Base-by-base conservation (phyloP, 148 eudicot genomes). In the Mesembryanthemum crystallinum region DNA sequence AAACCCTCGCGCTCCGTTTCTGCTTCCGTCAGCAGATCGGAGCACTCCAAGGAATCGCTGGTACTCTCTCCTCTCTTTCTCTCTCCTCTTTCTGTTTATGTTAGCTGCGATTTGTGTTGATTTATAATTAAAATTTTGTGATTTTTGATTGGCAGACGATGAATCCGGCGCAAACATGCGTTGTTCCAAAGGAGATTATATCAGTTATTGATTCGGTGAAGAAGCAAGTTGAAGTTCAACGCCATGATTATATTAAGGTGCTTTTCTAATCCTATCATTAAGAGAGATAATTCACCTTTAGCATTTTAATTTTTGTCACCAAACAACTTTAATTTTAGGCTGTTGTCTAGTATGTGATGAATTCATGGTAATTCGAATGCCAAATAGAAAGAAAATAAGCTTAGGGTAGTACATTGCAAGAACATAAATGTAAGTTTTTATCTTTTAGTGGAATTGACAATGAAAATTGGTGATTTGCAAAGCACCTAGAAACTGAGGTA, bases 171-270 rank as follows among this genome's bases (percentile, higher is more conserved):
- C 84, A 73, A 47, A 62, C 75, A 3, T 80, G 73, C 39, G 74
- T 65, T 18, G 63, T 78, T 24, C 77, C 91, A 54, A 78, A 60
- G 64, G 89, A 89, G 75, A 81, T 91, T 78, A 72, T 81, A 13
- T 64, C 90, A 37, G 87, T 88, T 57, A 87, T 95, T 75, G 92
- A 90, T 77, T 83, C 87, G 69, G 76, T 89, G 47, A 92, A 92
- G 84, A 79, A 81, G 28, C 82, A 89, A 83, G 88, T 90, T 67
- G 96, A 88, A 64, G 86, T 82, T 76, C 85, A 89, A 59, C 91
- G 99, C 12, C 70, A 78, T 82, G 76, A 49, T 51, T 78, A 85
- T 79, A 65, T 92, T 67, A 84, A 88, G 99, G 99, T 92, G 76
- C 77, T 29, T 43, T 75, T 63, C 4, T 58, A 5, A 43, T 5